Evolutionary conservation across 2,329 filamentous ascomycete genomes (phyloP).

Genomic region (Colletotrichum lentis): DNA sequence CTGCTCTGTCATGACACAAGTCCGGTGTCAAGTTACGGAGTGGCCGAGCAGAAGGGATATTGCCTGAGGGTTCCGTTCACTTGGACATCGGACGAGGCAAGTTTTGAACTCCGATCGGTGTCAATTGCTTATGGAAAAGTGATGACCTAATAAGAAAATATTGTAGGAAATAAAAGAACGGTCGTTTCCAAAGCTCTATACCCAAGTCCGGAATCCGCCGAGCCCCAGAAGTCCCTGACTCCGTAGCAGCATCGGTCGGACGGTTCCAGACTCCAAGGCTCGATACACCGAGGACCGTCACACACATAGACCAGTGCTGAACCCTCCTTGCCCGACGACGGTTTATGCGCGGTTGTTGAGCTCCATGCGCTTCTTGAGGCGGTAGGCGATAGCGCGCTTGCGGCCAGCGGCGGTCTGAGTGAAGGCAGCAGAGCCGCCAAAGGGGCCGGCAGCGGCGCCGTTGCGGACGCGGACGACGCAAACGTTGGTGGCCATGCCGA

Average conservation of each 20-base stretch:
- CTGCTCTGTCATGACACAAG: constrained; percentile 23
- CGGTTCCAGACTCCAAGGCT: constrained; percentile 29
- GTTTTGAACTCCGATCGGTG: constrained; percentile 30
- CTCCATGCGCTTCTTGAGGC: constrained; percentile 51
- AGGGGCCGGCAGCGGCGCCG: constrained; percentile 67
- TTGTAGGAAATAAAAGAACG: constrained; percentile 34
- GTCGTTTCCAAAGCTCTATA: constrained; percentile 36
- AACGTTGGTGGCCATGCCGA: constrained; percentile 67
- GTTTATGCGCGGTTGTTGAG: constrained; percentile 42
- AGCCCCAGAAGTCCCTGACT: constrained; percentile 33
- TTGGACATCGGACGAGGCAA: constrained; percentile 14
- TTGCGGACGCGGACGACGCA: constrained; percentile 73
- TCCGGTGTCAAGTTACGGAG: constrained; percentile 18
- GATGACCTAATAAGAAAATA: constrained; percentile 28
- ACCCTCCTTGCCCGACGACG: neutral
- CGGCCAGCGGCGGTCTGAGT: constrained; percentile 65
- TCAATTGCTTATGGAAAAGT: constrained; percentile 35
- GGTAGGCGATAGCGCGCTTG: constrained; percentile 69
- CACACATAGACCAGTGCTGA: neutral
- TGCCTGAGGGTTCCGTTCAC: neutral
- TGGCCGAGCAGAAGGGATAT: constrained; percentile 15
- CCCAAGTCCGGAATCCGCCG: constrained; percentile 26
- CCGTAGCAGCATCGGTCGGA: constrained; percentile 1
- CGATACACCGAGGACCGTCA: constrained; percentile 16
- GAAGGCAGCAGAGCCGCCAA: constrained; percentile 72